Evolutionary conservation across 1,139 yeast genomes (phyloP).

Genomic region (Protomyces inouyei): DNA sequence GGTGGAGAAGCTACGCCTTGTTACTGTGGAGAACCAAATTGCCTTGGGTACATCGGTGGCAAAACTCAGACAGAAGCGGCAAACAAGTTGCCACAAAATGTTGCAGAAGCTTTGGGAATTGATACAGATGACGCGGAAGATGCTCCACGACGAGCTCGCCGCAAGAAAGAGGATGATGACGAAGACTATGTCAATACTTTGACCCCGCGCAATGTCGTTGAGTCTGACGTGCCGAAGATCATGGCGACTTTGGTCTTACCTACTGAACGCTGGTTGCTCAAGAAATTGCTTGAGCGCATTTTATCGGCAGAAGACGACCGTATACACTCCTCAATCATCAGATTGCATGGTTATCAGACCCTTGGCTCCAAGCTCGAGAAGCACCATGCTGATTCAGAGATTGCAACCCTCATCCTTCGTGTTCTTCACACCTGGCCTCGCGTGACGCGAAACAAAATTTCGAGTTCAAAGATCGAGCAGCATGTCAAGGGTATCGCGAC

Average conservation of each 20-base stretch:
- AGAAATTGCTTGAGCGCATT: constrained; percentile 64
- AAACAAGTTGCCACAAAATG: constrained; percentile 74
- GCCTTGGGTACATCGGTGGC: constrained; percentile 92
- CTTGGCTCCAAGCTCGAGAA: constrained; percentile 56
- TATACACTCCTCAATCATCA: constrained; percentile 59
- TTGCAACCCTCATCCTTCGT: constrained; percentile 46
- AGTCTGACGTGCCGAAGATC: constrained; percentile 60
- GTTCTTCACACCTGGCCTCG: constrained; percentile 72
- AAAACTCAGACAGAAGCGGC: constrained; percentile 77
- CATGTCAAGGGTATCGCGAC: constrained; percentile 50
- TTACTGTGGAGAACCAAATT: constrained; percentile 87
- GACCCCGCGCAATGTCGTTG: constrained; percentile 50
- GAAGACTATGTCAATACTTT: constrained; percentile 59
- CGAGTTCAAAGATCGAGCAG: constrained; percentile 70
- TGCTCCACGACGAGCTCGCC: constrained; percentile 44
- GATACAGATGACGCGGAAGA: constrained; percentile 45
- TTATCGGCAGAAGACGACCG: constrained; percentile 51
- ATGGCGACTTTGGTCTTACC: constrained; percentile 78
- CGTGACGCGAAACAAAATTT: constrained; percentile 73
- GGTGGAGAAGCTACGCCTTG: constrained; percentile 94
- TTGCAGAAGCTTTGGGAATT: constrained; percentile 83
- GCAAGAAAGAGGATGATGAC: constrained; percentile 47
- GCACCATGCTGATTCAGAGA: constrained; percentile 41
- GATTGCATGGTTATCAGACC: constrained; percentile 84
- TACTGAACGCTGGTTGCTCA: constrained; percentile 62